Percentiles rank a stretch among this genome's conserved stretches.
Evolutionary conservation across 2,329 filamentous ascomycete genomes (phyloP).

Genomic region (Grosmannia penicillata): DNA sequence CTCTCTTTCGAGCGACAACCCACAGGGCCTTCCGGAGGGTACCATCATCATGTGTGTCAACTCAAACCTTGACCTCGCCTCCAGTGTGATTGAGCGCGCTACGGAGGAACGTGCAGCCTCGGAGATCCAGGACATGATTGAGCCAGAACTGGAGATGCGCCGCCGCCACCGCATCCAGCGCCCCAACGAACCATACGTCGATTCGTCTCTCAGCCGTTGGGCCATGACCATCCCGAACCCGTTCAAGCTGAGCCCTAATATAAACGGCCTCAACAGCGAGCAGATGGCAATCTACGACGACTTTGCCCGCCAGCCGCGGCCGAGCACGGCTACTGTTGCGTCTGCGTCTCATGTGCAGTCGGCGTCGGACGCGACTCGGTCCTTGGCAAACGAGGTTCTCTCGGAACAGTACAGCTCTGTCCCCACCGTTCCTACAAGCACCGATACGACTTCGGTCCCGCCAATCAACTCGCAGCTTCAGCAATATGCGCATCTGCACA

Average conservation of each 20-base stretch:
- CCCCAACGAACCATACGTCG: constrained; percentile 73
- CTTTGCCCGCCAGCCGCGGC: constrained; percentile 71
- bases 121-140: constrained; percentile 90
- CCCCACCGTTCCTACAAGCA: constrained; percentile 41
- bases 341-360: constrained; percentile 41
- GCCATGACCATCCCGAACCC: constrained; percentile 87
- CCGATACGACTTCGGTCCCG: constrained; percentile 42
- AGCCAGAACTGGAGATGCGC: constrained; percentile 62
- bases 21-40: constrained; percentile 78
- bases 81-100: constrained; percentile 85
- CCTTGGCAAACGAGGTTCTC: constrained; percentile 47
- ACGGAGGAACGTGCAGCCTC: constrained; percentile 85
- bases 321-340: not conserved
- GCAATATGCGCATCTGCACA: constrained; percentile 39
- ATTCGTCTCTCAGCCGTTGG: constrained; percentile 74
- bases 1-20: constrained; percentile 48
- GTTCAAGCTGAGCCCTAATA: constrained; percentile 64
- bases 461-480: constrained; percentile 37
- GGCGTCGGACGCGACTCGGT: constrained; percentile 44
- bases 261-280: constrained; percentile 65
- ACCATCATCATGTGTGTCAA: constrained; percentile 98
- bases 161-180: constrained; percentile 60
- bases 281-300: constrained; percentile 96
- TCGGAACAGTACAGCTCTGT: constrained; percentile 45
- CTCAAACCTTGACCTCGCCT: constrained; percentile 87